Evolutionary conservation across 2,329 filamentous ascomycete genomes (phyloP).

Genomic region (Pseudogymnoascus sp.): DNA sequence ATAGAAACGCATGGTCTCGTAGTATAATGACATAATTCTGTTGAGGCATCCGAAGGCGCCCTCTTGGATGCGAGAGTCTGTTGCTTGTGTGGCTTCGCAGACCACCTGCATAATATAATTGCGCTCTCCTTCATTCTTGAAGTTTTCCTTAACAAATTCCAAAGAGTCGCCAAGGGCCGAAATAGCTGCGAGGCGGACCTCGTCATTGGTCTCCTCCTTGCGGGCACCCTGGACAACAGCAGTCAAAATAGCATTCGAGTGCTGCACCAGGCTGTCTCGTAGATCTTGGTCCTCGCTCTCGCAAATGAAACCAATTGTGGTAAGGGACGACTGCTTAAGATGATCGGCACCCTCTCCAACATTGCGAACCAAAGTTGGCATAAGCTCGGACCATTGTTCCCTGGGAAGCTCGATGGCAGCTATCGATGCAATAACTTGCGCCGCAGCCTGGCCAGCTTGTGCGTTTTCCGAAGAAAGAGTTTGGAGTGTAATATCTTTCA

Average conservation of each 20-base stretch:
- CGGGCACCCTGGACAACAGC: conserved; percentile 95
- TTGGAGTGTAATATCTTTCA: conserved; percentile 86
- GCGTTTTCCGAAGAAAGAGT: conserved; percentile 72
- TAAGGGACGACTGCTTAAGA: conserved; percentile 89
- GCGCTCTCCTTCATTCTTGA: conserved; percentile 96
- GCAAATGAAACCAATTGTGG: conserved; percentile 97
- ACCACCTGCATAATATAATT: conserved; percentile 99
- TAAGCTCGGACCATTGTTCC: conserved; percentile 87
- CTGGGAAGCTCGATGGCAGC: conserved; percentile 90
- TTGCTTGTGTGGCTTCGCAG: conserved; percentile 94
- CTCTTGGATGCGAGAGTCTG: conserved; percentile 85
- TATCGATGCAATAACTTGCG: conserved; percentile 92
- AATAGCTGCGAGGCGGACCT: conserved; percentile 89
- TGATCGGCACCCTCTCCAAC: conserved; percentile 79
- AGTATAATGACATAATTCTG: conserved; percentile 97
- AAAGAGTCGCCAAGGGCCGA: conserved; percentile 91
- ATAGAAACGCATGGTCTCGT: conserved; percentile 99
- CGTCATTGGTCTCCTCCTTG: conserved; percentile 86
- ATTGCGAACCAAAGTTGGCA: conserved; percentile 82
- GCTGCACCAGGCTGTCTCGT: conserved; percentile 67
- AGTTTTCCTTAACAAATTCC: conserved; percentile 96
- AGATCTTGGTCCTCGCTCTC: conserved; percentile 88
- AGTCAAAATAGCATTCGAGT: conserved; percentile 96
- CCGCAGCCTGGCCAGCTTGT: conserved; percentile 79
- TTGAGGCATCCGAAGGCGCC: conserved; percentile 95